Base-by-base conservation (phyloP, 768 basidiomycete genomes). In the Macrolepiota albuminosa region DNA sequence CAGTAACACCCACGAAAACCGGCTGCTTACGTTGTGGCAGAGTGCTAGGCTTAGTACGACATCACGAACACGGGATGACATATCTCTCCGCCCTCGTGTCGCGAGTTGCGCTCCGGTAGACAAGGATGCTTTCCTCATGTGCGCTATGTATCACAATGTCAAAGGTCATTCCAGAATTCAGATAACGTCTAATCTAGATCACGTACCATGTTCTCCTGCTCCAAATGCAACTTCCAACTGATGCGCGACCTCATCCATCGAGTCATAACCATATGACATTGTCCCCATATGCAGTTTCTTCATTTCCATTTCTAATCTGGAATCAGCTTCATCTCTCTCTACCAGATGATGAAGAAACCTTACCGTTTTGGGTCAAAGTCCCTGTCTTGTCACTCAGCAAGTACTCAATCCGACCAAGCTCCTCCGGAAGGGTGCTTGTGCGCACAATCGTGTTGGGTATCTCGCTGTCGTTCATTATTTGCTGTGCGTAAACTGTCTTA, bases 261-360 rank as follows among this genome's bases (percentile, higher is more conserved):
- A 89, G 67, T 99, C 97, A 63, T 79, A 88, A 1, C 93, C 95
- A 68, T 95, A 99, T 0, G 93, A 95, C 84, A 98, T 93, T 1
- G 97, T 99, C 5, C 97, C 97, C 89, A 98, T 93, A 68, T 98
- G 97, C 33, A 99, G 78, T 71, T 97, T 99, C 79, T 89, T 95
- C 90, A 98, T 91, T 73, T 98, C 96, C 97, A 99, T 99, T 71
- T 98, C 96, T 98, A 71, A 26, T 21, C 34, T 24, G 18, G 21
- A 31, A 33, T 58, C 37, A 63, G 48, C 24, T 49, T 16, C 21
- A 42, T 54, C 45, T 26, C 8, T 21, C 6, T 50, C 10, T 13
- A 8, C 21, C 21, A 21, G 21, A 14, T 39, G 18, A 29, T 57
- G 59, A 51, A 24, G n/a, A 37, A 21, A 53, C 69, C 82, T 31